Evolutionary conservation across 768 basidiomycete species (phyloP).

Genomic region (Amanita polypyramis): DNA sequence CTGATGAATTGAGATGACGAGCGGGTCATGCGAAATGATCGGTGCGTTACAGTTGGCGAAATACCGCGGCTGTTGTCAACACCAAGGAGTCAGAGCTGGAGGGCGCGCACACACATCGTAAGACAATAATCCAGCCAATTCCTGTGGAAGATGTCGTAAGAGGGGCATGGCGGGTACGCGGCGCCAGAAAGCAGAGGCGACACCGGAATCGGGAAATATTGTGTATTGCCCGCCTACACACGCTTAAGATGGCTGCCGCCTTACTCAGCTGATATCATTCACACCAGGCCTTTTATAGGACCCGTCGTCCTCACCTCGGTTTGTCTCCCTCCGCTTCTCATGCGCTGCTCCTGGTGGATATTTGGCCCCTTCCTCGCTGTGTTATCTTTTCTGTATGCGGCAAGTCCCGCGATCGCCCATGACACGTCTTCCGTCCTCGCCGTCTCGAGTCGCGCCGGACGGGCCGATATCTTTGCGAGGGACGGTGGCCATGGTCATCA

Average conservation of each 20-base stretch:
- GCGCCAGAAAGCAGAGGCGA: too few species aligned
- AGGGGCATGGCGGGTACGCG: neutral
- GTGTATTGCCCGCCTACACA: neutral
- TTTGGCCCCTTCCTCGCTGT: neutral
- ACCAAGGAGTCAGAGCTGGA: slow-evolving; percentile 4
- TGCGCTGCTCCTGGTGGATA: neutral
- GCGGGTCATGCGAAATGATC: neutral
- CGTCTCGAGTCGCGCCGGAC: neutral
- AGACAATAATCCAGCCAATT: slow-evolving; percentile 71
- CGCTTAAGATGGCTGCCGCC: neutral
- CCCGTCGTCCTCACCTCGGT: neutral
- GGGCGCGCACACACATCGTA: slow-evolving; percentile 32
- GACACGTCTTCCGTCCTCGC: slow-evolving; percentile 9
- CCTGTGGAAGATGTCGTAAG: too few species aligned
- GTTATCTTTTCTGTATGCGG: neutral
- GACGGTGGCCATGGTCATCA: slow-evolving; percentile 35
- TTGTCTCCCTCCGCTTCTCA: too few species aligned
- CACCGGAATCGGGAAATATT: neutral
- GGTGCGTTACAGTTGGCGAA: slow-evolving; percentile 46
- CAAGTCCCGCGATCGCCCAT: slow-evolving; percentile 2
- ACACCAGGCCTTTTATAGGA: neutral
- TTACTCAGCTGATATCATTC: neutral
- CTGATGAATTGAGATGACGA: slow-evolving; percentile 4
- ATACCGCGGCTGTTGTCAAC: slow-evolving; percentile 28
- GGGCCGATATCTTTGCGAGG: neutral